Percentiles rank a stretch among this genome's conserved stretches.
Conservation (phyloP, 306 rosid species). For the Vigna radiata region DNA sequence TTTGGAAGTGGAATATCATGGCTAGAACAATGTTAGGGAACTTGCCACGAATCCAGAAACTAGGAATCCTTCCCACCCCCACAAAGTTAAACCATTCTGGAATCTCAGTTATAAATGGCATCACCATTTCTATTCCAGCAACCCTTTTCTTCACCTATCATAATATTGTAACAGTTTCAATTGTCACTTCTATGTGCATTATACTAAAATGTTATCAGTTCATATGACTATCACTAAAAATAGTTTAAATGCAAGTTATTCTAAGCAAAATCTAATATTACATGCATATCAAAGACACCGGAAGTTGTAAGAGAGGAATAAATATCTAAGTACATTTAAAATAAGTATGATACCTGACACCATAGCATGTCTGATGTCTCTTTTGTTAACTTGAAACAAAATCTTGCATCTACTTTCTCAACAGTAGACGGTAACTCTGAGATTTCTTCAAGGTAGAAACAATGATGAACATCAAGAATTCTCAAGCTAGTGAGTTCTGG, state of each 20-base stretch:
- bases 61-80: neutral
- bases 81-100: neutral
- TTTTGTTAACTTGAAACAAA: neutral
- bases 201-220: too few relatives aligned
- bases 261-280: too few relatives aligned
- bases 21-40: neutral
- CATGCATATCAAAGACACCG: too few relatives aligned
- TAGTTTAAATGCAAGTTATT: too few relatives aligned
- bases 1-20: neutral
- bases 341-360: constrained; percentile 1
- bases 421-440: neutral
- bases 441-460: neutral
- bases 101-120: neutral
- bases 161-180: too few relatives aligned
- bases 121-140: neutral
- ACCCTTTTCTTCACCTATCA: neutral
- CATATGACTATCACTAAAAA: too few relatives aligned
- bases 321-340: too few relatives aligned
- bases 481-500: neutral
- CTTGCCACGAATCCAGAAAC: neutral
- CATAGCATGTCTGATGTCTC: constrained; percentile 23
- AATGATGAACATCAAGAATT: neutral
- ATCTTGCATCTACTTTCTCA: neutral
- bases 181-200: too few relatives aligned
- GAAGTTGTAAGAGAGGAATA: too few relatives aligned